Evolutionary conservation across 177 flowering plant species (phyloP).

Genomic region (Telopea speciosissima): DNA sequence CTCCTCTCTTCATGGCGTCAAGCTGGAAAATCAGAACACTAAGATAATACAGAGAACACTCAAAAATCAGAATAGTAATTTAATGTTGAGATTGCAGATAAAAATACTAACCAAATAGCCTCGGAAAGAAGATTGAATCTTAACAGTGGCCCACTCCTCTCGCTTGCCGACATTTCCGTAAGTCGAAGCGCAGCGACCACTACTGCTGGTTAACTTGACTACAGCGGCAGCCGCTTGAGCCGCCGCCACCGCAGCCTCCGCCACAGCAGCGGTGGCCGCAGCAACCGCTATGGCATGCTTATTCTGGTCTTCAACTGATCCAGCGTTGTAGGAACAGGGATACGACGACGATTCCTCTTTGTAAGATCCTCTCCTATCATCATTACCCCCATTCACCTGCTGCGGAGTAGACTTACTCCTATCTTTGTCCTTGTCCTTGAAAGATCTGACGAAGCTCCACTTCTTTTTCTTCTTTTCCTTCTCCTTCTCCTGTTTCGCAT

Average conservation of each 20-base stretch:
- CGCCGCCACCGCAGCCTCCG: constrained; percentile 63
- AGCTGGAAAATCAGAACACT: too few relatives aligned
- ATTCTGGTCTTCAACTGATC: constrained; percentile 13
- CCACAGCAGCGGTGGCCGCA: constrained; percentile 55
- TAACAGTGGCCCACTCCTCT: constrained; percentile 44
- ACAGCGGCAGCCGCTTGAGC: constrained; percentile 64
- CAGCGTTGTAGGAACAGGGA: constrained; percentile 13
- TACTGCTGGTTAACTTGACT: constrained; percentile 44
- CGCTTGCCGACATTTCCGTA: constrained; percentile 12
- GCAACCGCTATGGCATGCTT: constrained; percentile 62
- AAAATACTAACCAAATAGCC: constrained; percentile 52
- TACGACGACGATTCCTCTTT: constrained; percentile 6
- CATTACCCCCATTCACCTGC: not conserved
- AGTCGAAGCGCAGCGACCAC: constrained; percentile 29
- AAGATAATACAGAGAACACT: too few relatives aligned
- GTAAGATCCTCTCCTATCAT: constrained; percentile 6
- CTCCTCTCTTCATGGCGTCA: not conserved
- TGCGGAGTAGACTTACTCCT: too few relatives aligned
- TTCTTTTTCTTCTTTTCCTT: constrained; percentile 30
- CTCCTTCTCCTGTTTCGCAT: constrained; percentile 3
- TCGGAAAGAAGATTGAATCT: constrained; percentile 62
- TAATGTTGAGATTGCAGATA: not conserved
- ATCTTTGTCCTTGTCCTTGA: constrained; percentile 22
- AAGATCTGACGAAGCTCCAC: constrained; percentile 58
- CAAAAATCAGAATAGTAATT: too few relatives aligned